Conservation (phyloP, 2,329 filamentous ascomycete genomes). For the Aureobasidium uvarum region DNA sequence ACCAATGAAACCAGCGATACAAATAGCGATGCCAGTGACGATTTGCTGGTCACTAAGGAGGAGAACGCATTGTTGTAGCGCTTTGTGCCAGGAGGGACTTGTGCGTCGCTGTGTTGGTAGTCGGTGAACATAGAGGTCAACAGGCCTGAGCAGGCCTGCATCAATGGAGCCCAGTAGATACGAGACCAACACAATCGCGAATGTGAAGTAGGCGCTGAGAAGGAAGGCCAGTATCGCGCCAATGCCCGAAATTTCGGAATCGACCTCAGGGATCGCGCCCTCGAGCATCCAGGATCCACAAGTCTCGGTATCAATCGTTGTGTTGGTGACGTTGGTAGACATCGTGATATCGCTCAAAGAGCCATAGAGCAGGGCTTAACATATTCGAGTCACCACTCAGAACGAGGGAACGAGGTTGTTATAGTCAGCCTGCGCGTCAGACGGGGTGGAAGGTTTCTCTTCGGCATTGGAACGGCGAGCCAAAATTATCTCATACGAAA, state of each 20-base stretch:
- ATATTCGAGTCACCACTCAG: neutral
- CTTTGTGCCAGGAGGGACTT: conserved; percentile 6
- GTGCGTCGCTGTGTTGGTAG: conserved; percentile 12
- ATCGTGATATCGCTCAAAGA: neutral
- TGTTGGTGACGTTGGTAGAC: neutral
- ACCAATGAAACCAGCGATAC: conserved; percentile 32
- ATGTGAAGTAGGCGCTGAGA: conserved; percentile 31
- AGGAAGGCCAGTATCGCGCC: conserved; percentile 32
- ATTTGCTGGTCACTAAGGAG: conserved; percentile 36
- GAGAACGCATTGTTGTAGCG: conserved; percentile 29
- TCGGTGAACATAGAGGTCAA: neutral
- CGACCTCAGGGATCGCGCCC: conserved; percentile 27
- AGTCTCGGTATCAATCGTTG: neutral
- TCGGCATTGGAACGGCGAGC: conserved; percentile 1
- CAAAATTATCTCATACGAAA: neutral
- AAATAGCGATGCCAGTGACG: conserved; percentile 35
- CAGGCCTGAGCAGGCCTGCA: neutral
- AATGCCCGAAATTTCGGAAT: conserved; percentile 32
- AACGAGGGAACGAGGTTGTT: neutral
- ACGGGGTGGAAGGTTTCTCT: conserved; percentile 11
- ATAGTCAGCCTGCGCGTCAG: neutral
- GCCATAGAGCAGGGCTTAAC: no score
- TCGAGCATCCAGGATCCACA: neutral
- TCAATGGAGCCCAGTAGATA: conserved; percentile 25
- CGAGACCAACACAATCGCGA: conserved; percentile 29